Conservation (phyloP, 148 eudicot genomes). For the Heliosperma pusillum region DNA sequence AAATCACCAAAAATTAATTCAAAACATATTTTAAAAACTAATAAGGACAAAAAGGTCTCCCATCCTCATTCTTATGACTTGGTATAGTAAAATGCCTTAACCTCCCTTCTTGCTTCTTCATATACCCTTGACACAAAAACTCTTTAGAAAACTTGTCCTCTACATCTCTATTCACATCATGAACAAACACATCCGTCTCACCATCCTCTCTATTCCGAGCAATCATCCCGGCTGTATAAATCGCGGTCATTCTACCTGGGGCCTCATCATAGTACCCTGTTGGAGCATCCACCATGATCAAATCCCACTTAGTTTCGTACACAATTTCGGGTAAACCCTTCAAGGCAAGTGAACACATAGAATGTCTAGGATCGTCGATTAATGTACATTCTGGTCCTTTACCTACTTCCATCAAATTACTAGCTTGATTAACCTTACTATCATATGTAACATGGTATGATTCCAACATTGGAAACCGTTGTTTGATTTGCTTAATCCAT, state of each 20-base stretch:
- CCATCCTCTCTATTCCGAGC: slow-evolving; percentile 67
- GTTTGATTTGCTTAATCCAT: slow-evolving; percentile 64
- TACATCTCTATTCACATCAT: slow-evolving; percentile 88
- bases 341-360: slow-evolving; percentile 78
- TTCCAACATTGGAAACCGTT: slow-evolving; percentile 43
- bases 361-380: slow-evolving; percentile 49
- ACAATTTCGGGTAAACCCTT: slow-evolving; percentile 67
- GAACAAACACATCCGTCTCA: slow-evolving; percentile 85
- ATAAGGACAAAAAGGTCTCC: slow-evolving; percentile 78
- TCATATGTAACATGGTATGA: slow-evolving; percentile 66
- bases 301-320: slow-evolving; percentile 74
- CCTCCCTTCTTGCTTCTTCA: slow-evolving; percentile 89
- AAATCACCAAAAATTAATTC: background rate
- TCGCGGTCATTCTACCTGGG: slow-evolving; percentile 93
- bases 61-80: slow-evolving; percentile 50
- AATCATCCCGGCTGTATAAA: slow-evolving; percentile 90
- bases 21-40: background rate
- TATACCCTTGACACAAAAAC: slow-evolving; percentile 81
- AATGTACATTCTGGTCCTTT: slow-evolving; percentile 46
- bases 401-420: slow-evolving; percentile 37
- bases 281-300: slow-evolving; percentile 99
- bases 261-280: slow-evolving; percentile 93
- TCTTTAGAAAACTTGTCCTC: slow-evolving; percentile 79
- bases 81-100: slow-evolving; percentile 86
- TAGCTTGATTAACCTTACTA: slow-evolving; percentile 60